A percentile compares a stretch with the other conserved stretches of the same genome.
phyloP scores from a whole-genome alignment of 2,329 filamentous ascomycete species.

The Botrytis deweyae region DNA sequence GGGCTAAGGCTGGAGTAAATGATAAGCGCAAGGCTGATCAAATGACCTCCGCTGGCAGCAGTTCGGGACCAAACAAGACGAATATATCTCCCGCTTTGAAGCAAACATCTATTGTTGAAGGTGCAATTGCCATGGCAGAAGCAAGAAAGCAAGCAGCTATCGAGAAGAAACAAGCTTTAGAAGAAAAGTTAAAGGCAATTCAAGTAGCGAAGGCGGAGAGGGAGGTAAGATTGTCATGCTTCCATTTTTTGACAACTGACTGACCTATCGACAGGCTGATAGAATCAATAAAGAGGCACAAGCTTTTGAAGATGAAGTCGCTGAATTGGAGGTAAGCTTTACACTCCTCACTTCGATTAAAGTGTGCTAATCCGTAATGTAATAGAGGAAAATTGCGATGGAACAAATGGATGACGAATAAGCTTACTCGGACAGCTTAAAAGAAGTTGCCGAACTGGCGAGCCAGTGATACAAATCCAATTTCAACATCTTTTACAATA shows the following conservation, averaged over 20 bases:
- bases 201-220: background rate
- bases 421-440: background rate
- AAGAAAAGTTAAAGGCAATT: slow-evolving; percentile 14
- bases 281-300: slow-evolving; percentile 15
- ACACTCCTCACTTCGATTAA: background rate
- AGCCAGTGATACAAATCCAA: background rate
- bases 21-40: slow-evolving; percentile 19
- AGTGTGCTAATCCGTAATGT: background rate
- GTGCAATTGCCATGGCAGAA: slow-evolving; percentile 14
- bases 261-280: slow-evolving; percentile 12
- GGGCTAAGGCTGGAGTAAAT: slow-evolving; percentile 3
- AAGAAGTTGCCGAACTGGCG: background rate
- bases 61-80: slow-evolving; percentile 15
- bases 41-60: background rate
- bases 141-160: slow-evolving; percentile 16
- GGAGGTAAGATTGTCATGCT: background rate
- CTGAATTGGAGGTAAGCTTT: slow-evolving; percentile 22
- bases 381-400: background rate
- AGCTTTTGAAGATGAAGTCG: slow-evolving; percentile 23
- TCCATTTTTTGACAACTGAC: background rate
- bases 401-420: background rate
- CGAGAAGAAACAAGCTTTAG: slow-evolving; percentile 19
- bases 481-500: background rate
- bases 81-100: slow-evolving; percentile 19
- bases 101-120: slow-evolving; percentile 1